Percentiles rank a stretch among this genome's conserved stretches.
phyloP scores from a whole-genome alignment of 78 protist genomes.

The slime mould (Dictyostelium discoideum) region DNA sequence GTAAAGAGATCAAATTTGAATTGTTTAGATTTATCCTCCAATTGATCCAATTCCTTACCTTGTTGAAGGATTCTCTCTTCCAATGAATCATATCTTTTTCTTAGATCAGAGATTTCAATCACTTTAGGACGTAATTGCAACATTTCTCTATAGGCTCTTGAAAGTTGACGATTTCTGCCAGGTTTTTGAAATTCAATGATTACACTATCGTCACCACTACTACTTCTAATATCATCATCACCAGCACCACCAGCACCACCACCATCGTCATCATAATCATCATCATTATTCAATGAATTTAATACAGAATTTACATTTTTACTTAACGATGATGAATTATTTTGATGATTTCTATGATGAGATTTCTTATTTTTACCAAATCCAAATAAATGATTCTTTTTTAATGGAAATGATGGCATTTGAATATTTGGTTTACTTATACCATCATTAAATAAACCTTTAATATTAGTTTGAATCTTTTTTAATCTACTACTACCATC shows the following conservation, averaged over 20 bases:
- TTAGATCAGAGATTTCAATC: neutral
- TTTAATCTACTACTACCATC: slow-evolving; percentile 27
- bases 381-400: neutral
- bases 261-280: neutral
- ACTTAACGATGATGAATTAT: neutral
- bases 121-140: neutral
- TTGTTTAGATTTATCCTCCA: neutral
- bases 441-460: slow-evolving; percentile 42
- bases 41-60: neutral
- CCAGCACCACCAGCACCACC: neutral
- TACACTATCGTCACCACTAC: slow-evolving; percentile 3
- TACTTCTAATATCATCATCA: slow-evolving; percentile 1
- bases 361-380: neutral
- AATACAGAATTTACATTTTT: slow-evolving; percentile 24
- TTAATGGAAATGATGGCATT: neutral
- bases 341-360: neutral
- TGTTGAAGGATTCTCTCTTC: neutral
- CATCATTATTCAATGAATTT: neutral
- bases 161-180: neutral
- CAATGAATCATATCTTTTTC: neutral
- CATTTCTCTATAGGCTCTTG: neutral
- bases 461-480: slow-evolving; percentile 11
- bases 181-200: neutral
- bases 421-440: slow-evolving; percentile 15
- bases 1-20: neutral